Base-by-base conservation (phyloP, 1,284 basidiomycete species). In the Gymnopus androsaceus region DNA sequence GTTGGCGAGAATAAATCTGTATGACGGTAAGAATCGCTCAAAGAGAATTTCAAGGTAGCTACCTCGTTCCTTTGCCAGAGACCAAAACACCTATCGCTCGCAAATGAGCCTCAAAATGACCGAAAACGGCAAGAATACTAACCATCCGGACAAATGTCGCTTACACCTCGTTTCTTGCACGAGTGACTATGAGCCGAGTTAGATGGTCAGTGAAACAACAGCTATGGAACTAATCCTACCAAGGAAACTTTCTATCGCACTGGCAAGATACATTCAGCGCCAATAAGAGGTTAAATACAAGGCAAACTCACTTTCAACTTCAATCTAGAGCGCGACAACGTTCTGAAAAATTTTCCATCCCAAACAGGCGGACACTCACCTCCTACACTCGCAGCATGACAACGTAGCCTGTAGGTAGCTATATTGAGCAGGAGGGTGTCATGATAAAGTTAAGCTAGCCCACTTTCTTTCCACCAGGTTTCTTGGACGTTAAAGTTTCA, bases 21-120 rank as follows among this genome's bases (percentile, higher is more conserved):
- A 44, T n/a, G 49, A 37, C 4, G 54, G 25, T 57, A 40, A 56
- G 30, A 25, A 46, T 11, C 28, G 44, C 47, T 23, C 27, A n/a
- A 38, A 21, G n/a, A 48, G 3, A 17, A 41, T 41, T 3, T 25
- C 30, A 17, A 28, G 1, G 57, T 65, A n/a, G n/a, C 27, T 62
- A 80, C 75, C 87, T 80, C 60, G 87, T 89, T 50, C 87, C 87
- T 68, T 87, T 88, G 46, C 87, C 87, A 44, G 87, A 88, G 1
- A 88, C 88, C 56, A 89, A 76, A 36, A 87, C 85, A 51, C 85
- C 87, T 88, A 12, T 44, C 33, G 28, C 28, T 44, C 33, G 28
- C 28, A 46, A 48, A 54, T 25, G 46, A 38, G 30, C 30, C 51
- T 44, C 25, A 31, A 44, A 50, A 23, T 25, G 12, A 51, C 53